Evolutionary conservation across 2,329 filamentous ascomycete genomes (phyloP), one percentile per base, ranked within the genome.

Genomic region (Microsporum audouinii): DNA sequence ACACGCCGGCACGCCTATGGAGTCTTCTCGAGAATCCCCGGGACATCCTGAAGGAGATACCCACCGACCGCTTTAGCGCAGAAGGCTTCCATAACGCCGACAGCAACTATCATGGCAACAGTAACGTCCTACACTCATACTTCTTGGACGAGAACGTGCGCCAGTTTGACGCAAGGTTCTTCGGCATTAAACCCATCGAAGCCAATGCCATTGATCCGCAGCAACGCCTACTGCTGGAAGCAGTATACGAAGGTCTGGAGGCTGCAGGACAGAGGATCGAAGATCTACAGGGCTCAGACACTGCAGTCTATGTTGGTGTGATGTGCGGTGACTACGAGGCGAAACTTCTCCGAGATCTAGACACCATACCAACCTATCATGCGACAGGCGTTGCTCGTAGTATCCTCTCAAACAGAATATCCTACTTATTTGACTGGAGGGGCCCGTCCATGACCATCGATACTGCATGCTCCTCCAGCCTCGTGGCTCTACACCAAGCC

Each of bases 1-100:
- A 29, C n/a, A 65, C 65, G 1, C 72, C 72, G 2, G 69, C 71
- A 2, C 66, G 67, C 1, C 70, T 75, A 5, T 75, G 73, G 74
- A 59, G 72, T 5, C 60, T 76, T 6, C 67, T 73, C 10, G 6
- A 45, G 14, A 43, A 62, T 4, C 61, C 57, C 2, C 29, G 60
- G 5, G 60, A 64, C 27, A 51, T 62, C 12, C 31, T 34, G 3
- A 31, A 17, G 3, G 57, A 64, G 10, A 41, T 67, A 36, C 67
- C 67, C n/a, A 45, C 58, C 14, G 53, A 62, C 6, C 36, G 67
- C 27, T 65, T 66, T 58, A 63, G 64, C 61, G 17, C 34, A 5
- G 49, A 65, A 6, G 51, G 23, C 3, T 68, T 61, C 39, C 63
- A 68, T 55, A 63, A 67, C 51, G 61, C 64, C 14, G 39, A 65